These are phyloP conservation scores for Metschnikowia peoriensis DNA, from an alignment of 805 yeast genomes.

Conservation along the genomic window DNA sequence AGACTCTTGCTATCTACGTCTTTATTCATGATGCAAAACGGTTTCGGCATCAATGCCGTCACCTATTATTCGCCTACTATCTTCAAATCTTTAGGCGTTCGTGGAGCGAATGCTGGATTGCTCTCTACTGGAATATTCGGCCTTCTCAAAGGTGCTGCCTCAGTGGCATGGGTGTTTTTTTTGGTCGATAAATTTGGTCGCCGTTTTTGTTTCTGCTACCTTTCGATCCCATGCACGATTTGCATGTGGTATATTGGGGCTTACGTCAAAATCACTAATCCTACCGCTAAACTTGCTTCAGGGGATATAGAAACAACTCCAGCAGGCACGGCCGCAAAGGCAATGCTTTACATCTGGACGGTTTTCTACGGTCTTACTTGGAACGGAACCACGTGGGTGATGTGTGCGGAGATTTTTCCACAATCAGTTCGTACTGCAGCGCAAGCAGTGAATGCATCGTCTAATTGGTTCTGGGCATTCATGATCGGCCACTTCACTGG, in stretches of 20 bases:
- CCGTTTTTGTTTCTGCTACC: conserved; percentile 38
- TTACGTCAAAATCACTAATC: conserved; percentile 41
- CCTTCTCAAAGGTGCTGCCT: conserved; percentile 44
- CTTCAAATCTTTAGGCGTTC: conserved; percentile 48
- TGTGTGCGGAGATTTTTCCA: conserved; percentile 47
- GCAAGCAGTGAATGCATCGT: conserved; percentile 43
- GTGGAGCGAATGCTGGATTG: conserved; percentile 43
- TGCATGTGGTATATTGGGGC: conserved; percentile 51
- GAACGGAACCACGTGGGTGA: conserved; percentile 49
- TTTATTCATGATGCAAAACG: conserved; percentile 43
- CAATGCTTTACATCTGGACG: conserved; percentile 48
- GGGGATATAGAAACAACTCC: conserved; percentile 29
- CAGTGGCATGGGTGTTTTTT: conserved; percentile 44
- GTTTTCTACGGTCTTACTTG: conserved; percentile 42
- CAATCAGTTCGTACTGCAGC: conserved; percentile 42
- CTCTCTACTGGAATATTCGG: conserved; percentile 56
- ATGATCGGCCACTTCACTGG: conserved; percentile 47
- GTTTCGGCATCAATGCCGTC: conserved; percentile 50
- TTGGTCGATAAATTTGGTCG: conserved; percentile 49
- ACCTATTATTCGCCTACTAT: conserved; percentile 55
- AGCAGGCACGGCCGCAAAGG: conserved; percentile 44
- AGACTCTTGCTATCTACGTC: conserved; percentile 39
- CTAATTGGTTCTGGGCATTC: conserved; percentile 52
- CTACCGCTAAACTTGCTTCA: conserved; percentile 18
- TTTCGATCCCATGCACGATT: conserved; percentile 39